phyloP scores from a whole-genome alignment of 169 alveolate genomes.

The Plasmodium relictum region DNA sequence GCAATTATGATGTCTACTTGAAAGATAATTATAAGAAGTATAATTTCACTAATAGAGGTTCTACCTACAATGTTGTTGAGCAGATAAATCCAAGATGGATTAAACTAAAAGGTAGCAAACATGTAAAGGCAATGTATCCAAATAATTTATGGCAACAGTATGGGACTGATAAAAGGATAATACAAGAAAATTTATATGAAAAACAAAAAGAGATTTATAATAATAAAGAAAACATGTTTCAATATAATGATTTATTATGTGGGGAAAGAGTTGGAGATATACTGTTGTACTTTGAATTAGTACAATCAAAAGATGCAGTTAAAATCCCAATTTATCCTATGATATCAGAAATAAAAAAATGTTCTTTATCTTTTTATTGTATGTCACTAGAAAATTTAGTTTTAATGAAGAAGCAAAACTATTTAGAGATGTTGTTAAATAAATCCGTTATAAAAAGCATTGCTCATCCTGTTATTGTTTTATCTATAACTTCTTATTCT shows the following conservation, averaged over 20 bases:
- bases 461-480: conserved; percentile 52
- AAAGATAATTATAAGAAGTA: conserved; percentile 74
- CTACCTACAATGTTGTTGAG: conserved; percentile 67
- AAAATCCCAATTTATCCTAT: conserved; percentile 89
- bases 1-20: conserved; percentile 70
- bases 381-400: conserved; percentile 86
- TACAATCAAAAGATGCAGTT: conserved; percentile 86
- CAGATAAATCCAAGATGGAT: conserved; percentile 91
- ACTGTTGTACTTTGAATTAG: conserved; percentile 87
- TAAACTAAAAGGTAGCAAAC: conserved; percentile 87
- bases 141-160: conserved; percentile 70
- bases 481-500: conserved; percentile 74
- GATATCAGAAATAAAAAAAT: conserved; percentile 88
- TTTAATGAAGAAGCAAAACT: conserved; percentile 74
- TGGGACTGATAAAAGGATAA: conserved; percentile 43
- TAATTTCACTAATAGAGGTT: conserved; percentile 68
- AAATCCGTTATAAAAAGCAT: conserved; percentile 1
- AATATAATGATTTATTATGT: conserved; percentile 38
- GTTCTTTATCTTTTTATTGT: conserved; percentile 83
- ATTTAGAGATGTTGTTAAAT: background rate
- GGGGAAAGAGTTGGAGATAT: conserved; percentile 85
- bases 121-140: conserved; percentile 67
- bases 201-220: conserved; percentile 36
- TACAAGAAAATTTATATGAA: conserved; percentile 59
- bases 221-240: conserved; percentile 24